Percentiles rank a stretch among this genome's conserved stretches.
Evolutionary conservation across 768 basidiomycete species (phyloP).

Genomic region (Pluteus cervinus): DNA sequence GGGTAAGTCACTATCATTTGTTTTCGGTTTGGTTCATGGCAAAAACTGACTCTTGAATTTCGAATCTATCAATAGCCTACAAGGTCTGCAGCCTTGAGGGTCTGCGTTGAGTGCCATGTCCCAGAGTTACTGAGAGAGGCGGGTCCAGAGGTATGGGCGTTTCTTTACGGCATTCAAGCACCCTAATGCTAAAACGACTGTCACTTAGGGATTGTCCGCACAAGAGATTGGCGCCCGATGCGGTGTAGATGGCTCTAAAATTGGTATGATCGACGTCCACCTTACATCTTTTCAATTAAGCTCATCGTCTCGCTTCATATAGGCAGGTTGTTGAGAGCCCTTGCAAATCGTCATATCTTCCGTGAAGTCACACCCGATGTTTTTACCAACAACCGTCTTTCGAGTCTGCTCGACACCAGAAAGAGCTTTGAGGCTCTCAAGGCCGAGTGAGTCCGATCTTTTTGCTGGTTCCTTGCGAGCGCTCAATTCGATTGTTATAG

Average conservation of each 20-base stretch:
- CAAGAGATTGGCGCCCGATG: no score
- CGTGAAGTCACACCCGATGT: constrained; percentile 18
- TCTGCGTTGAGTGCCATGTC: constrained; percentile 17
- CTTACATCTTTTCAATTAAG: background rate
- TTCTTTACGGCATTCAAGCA: no score
- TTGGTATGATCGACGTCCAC: background rate
- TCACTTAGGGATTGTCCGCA: no score
- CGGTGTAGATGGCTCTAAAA: no score
- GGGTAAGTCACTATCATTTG: constrained; percentile 12
- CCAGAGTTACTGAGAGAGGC: constrained; percentile 26
- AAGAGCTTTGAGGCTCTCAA: constrained; percentile 1
- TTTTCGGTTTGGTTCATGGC: background rate
- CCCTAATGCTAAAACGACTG: no score
- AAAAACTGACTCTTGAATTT: background rate
- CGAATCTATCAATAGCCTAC: constrained; percentile 10
- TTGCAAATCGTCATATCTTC: constrained; percentile 19
- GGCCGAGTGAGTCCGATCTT: background rate
- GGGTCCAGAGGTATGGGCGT: constrained; percentile 26
- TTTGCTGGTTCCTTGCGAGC: background rate
- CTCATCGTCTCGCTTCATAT: background rate
- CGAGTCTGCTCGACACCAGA: constrained; percentile 10
- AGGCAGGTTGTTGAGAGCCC: constrained; percentile 18
- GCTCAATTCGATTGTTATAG: constrained; percentile 8
- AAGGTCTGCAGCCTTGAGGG: constrained; percentile 18
- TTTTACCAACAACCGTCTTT: constrained; percentile 19